Base-by-base conservation (phyloP, 192 early-diverging fungal species). In the Oehlia diaphana region DNA sequence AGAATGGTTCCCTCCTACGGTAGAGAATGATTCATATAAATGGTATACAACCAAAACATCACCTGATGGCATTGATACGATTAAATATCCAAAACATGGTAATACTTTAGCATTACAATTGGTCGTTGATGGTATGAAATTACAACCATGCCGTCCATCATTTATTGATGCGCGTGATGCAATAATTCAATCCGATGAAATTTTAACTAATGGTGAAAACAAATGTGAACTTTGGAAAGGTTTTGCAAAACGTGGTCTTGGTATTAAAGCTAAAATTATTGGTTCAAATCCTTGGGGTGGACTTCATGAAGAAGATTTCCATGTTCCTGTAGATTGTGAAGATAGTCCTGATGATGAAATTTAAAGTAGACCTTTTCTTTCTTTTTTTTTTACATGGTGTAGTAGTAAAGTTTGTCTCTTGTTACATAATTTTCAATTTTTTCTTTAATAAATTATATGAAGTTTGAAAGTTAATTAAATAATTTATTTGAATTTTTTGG, bases 221-320 rank as follows among this genome's bases (percentile, higher is more conserved):
- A 79, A 86, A 61, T 95, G 94, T 81, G 82, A 88, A 66, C 87
- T 95, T 66, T 94, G 93, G 90, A 86, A 71, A 74, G 94, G 83
- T 33, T 95, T 99, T 89, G 91, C 97, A 23, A 96, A 94, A 83
- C 92, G 97, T 64, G 97, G 97, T 26, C 82, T 99, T 49, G 97
- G 97, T 4, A 80, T 85, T 2, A 87, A 89, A 74, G 96, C 96
- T 21, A 87, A 81, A 65, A 70, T 92, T 37, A 84, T 86, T 81
- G 90, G 88, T 58, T 88, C 88, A 33, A 81, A 84, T 83, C 89
- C 88, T 4, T 91, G 90, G 84, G 88, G 89, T 70, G 90, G 90
- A 49, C 67, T 84, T 71, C 86, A 88, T 42, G 86, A 82, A 6
- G 90, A 91, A 82, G 86, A 85, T 77, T 90, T 87, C 81, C 70